Evolutionary conservation across 768 basidiomycete genomes (phyloP).

Genomic region (Pulveroboletus sp.): DNA sequence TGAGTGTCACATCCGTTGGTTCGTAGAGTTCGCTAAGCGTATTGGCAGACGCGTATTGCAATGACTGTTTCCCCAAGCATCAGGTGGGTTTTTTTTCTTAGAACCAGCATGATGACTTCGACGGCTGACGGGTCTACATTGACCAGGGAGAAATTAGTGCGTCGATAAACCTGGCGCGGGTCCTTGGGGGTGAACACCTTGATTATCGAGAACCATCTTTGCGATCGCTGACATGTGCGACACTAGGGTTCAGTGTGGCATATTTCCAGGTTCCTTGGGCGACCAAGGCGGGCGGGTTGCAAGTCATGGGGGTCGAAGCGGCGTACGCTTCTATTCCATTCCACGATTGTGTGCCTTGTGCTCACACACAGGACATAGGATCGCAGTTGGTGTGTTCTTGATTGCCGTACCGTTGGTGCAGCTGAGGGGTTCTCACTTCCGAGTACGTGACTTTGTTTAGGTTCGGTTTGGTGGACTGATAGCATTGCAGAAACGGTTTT

Average conservation of each 20-base stretch:
- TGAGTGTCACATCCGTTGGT: slow-evolving; percentile 9
- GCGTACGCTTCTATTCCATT: slow-evolving; percentile 22
- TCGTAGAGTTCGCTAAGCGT: neutral
- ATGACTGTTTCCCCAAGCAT: slow-evolving; percentile 35
- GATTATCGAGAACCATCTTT: neutral
- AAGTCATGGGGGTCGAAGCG: slow-evolving; percentile 38
- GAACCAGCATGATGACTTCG: neutral
- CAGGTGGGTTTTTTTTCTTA: slow-evolving; percentile 16
- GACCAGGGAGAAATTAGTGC: slow-evolving; percentile 41
- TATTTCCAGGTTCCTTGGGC: slow-evolving; percentile 43
- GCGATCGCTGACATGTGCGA: neutral
- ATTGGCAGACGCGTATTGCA: slow-evolving; percentile 35
- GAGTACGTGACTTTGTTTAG: slow-evolving; percentile 25
- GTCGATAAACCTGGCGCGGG: slow-evolving; percentile 40
- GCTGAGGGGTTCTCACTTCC: slow-evolving; percentile 29
- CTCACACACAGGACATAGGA: slow-evolving; percentile 14
- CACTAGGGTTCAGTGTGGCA: slow-evolving; percentile 37
- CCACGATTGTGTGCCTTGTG: neutral
- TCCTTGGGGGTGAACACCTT: slow-evolving; percentile 25
- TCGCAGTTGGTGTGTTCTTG: slow-evolving; percentile 34
- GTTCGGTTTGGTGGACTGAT: neutral
- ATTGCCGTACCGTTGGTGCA: slow-evolving; percentile 37
- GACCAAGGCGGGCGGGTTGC: slow-evolving; percentile 30
- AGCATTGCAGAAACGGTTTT: slow-evolving; percentile 19
- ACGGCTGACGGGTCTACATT: neutral